Conservation (phyloP, 169 alveolate genomes). For the Plasmodium knowlesi region DNA sequence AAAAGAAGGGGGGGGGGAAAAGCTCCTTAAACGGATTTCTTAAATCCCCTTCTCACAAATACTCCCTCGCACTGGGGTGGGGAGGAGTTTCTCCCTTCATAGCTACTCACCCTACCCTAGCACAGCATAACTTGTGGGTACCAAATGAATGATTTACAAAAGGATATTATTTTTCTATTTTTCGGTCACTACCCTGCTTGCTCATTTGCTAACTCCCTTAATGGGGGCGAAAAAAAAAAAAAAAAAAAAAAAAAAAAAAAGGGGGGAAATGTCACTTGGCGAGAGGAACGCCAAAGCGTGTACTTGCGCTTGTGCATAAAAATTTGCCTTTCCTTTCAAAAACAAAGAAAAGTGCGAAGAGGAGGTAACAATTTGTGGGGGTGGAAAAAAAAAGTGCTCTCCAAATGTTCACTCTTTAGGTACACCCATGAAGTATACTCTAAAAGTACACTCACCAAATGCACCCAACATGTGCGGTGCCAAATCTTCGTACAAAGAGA, state of each 20-base stretch:
- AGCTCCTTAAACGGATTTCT: neutral
- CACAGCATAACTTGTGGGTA: neutral
- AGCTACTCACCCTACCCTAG: neutral
- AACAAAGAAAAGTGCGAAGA: neutral
- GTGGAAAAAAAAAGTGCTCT: neutral
- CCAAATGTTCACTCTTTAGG: neutral
- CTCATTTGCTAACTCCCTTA: neutral
- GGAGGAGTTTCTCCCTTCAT: neutral
- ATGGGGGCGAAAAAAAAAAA: constrained; percentile 1
- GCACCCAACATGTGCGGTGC: neutral
- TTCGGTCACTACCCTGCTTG: neutral
- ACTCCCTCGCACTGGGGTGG: neutral
- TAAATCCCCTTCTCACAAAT: neutral
- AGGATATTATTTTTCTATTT: neutral
- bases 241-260: neutral
- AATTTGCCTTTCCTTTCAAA: neutral
- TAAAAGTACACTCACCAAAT: neutral
- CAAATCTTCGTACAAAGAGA: neutral
- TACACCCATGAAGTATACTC: neutral
- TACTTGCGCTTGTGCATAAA: neutral
- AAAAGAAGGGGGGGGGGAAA: too few species aligned
- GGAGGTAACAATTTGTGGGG: neutral
- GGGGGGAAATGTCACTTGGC: neutral
- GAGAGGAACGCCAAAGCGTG: neutral
- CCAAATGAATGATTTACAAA: neutral